Percentiles rank a stretch among this genome's conserved stretches.
phyloP scores from a whole-genome alignment of 441 rosid genomes.

The Corymbia citriodora region DNA sequence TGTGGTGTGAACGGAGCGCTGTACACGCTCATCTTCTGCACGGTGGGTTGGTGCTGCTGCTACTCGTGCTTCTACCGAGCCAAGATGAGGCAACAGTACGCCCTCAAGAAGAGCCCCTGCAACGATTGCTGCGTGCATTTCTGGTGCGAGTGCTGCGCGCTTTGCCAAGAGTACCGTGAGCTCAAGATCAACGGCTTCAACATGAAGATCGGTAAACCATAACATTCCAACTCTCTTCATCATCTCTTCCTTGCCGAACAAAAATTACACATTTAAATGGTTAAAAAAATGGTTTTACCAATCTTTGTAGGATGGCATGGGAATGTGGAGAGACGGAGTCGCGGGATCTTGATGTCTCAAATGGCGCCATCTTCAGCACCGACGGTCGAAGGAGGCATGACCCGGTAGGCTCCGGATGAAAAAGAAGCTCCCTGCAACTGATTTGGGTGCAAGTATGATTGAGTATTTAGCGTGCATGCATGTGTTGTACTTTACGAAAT shows the following conservation, averaged over 20 bases:
- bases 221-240: not conserved
- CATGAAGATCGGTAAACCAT: not conserved
- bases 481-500: no score
- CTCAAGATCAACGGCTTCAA: slow-evolving; percentile 8
- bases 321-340: not conserved
- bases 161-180: slow-evolving; percentile 10
- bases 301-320: not conserved
- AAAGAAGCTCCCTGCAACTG: no score
- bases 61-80: slow-evolving; percentile 7
- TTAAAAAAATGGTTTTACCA: not conserved
- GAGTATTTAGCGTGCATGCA: not conserved
- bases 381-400: not conserved
- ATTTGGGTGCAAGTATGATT: no score
- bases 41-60: not conserved
- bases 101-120: slow-evolving; percentile 7
- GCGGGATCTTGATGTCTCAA: not conserved
- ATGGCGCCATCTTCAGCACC: not conserved
- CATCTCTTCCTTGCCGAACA: not conserved
- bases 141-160: slow-evolving; percentile 4
- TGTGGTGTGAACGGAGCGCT: slow-evolving; percentile 9
- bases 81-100: slow-evolving; percentile 8
- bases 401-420: not conserved
- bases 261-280: not conserved
- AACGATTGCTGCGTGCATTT: slow-evolving; percentile 3
- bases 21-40: not conserved